Percentiles rank a stretch among this genome's conserved stretches.
Evolutionary conservation across 164 flowering plant species (phyloP).

Genomic region (Sextonia rubra): DNA sequence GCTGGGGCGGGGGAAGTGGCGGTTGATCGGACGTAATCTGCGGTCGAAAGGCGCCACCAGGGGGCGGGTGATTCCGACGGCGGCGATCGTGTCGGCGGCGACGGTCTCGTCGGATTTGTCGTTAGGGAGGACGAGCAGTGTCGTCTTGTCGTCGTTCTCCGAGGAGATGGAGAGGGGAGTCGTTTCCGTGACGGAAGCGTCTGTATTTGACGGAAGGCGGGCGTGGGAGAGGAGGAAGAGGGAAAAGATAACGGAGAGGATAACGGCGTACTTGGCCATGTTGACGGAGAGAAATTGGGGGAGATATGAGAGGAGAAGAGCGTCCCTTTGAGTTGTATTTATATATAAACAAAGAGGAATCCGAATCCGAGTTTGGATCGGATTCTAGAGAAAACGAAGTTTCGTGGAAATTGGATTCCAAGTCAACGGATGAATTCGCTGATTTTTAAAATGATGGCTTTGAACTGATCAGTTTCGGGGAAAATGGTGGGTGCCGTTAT

Average conservation of each 20-base stretch:
- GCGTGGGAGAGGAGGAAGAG: conserved; percentile 28
- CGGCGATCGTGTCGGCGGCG: neutral
- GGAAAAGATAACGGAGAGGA: conserved; percentile 22
- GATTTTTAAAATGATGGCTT: too few species aligned
- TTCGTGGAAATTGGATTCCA: too few species aligned
- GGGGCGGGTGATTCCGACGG: conserved; percentile 15
- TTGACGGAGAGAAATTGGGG: neutral
- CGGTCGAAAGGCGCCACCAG: conserved; percentile 1
- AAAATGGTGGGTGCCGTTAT: too few species aligned
- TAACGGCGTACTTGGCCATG: conserved; percentile 32
- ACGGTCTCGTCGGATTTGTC: neutral
- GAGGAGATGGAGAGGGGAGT: neutral
- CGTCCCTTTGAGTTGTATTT: neutral
- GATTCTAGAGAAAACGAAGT: too few species aligned
- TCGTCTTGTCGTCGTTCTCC: neutral
- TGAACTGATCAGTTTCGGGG: too few species aligned
- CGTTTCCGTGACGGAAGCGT: neutral
- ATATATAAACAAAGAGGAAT: neutral
- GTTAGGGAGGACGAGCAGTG: neutral
- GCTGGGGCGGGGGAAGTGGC: conserved; percentile 21
- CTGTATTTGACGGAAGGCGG: conserved; percentile 16
- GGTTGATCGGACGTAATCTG: conserved; percentile 40
- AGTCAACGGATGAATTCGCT: too few species aligned
- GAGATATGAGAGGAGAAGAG: neutral
- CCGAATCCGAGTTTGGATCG: too few species aligned